Conservation (phyloP, 495 filamentous ascomycete species). For the Evansstolkia leycettana region DNA sequence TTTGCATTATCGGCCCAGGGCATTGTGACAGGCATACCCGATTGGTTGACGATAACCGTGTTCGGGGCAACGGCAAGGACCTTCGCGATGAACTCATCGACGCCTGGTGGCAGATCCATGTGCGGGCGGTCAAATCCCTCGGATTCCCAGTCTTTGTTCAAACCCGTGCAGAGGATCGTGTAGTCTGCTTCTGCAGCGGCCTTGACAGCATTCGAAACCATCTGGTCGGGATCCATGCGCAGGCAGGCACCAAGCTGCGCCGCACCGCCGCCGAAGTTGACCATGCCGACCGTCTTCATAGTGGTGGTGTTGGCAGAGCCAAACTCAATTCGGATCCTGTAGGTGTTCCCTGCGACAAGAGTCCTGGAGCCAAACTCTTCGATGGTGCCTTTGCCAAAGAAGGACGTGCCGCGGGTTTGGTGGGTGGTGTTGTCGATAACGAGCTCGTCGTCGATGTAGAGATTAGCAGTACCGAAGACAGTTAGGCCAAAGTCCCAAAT, state of each 20-base stretch:
- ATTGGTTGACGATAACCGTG: slow-evolving; percentile 66
- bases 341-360: slow-evolving; percentile 40
- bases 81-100: slow-evolving; percentile 52
- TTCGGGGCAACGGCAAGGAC: slow-evolving; percentile 52
- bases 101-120: slow-evolving; percentile 59
- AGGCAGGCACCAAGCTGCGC: slow-evolving; percentile 61
- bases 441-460: slow-evolving; percentile 54
- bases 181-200: slow-evolving; percentile 52
- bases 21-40: slow-evolving; percentile 69
- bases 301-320: slow-evolving; percentile 45
- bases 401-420: slow-evolving; percentile 41
- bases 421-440: slow-evolving; percentile 50
- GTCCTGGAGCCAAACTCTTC: slow-evolving; percentile 42
- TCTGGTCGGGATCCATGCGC: slow-evolving; percentile 49
- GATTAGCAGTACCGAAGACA: slow-evolving; percentile 54
- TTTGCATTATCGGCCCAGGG: slow-evolving; percentile 57
- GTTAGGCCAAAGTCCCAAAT: slow-evolving; percentile 59
- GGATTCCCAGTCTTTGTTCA: slow-evolving; percentile 75
- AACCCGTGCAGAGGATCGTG: slow-evolving; percentile 60
- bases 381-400: slow-evolving; percentile 44
- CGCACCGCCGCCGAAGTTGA: slow-evolving; percentile 47
- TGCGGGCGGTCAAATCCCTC: slow-evolving; percentile 68
- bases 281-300: slow-evolving; percentile 29
- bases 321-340: slow-evolving; percentile 47
- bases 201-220: slow-evolving; percentile 47